These are phyloP conservation scores for Colletotrichum cereale DNA, from an alignment of 2,329 filamentous ascomycete species.

Conservation along the genomic window DNA sequence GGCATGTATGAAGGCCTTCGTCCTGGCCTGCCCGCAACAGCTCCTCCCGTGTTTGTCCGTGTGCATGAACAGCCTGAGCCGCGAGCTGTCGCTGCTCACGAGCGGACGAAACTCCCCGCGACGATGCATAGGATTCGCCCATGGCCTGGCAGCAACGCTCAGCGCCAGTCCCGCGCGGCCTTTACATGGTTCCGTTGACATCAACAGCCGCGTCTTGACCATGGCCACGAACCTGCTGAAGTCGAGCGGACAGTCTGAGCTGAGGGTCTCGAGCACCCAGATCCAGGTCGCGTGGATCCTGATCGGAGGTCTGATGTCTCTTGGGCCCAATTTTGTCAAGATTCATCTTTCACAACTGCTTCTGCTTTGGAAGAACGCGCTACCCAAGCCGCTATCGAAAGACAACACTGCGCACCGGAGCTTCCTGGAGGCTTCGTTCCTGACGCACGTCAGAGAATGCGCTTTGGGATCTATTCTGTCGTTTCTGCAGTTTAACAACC, in stretches of 20 bases:
- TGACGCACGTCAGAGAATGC: slow-evolving; percentile 95
- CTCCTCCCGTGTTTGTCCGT: slow-evolving; percentile 91
- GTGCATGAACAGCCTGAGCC: slow-evolving; percentile 93
- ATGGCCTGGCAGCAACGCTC: slow-evolving; percentile 89
- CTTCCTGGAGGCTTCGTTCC: slow-evolving; percentile 88
- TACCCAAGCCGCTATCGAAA: slow-evolving; percentile 93
- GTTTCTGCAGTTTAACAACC: slow-evolving; percentile 93
- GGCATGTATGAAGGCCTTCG: slow-evolving; percentile 86
- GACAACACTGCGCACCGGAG: slow-evolving; percentile 89
- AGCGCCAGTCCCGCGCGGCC: slow-evolving; percentile 91
- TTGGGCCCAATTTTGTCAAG: slow-evolving; percentile 98
- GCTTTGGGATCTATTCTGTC: slow-evolving; percentile 91
- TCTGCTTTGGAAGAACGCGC: slow-evolving; percentile 95
- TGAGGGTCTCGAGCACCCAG: slow-evolving; percentile 91
- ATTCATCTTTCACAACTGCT: slow-evolving; percentile 96
- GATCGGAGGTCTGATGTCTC: slow-evolving; percentile 94
- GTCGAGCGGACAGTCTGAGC: slow-evolving; percentile 89
- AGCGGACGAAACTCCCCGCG: slow-evolving; percentile 83
- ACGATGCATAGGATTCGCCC: slow-evolving; percentile 89
- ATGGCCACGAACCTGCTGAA: slow-evolving; percentile 95
- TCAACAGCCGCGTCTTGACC: slow-evolving; percentile 90
- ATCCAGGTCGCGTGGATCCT: slow-evolving; percentile 98
- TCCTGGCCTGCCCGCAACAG: slow-evolving; percentile 92
- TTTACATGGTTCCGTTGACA: slow-evolving; percentile 93
- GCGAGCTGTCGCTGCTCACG: slow-evolving; percentile 84